A percentile compares a stretch with the other conserved stretches of the same genome.
These are phyloP conservation scores for Lachancea kluyveri DNA, from an alignment of 805 yeast species.

Conservation along the genomic window DNA sequence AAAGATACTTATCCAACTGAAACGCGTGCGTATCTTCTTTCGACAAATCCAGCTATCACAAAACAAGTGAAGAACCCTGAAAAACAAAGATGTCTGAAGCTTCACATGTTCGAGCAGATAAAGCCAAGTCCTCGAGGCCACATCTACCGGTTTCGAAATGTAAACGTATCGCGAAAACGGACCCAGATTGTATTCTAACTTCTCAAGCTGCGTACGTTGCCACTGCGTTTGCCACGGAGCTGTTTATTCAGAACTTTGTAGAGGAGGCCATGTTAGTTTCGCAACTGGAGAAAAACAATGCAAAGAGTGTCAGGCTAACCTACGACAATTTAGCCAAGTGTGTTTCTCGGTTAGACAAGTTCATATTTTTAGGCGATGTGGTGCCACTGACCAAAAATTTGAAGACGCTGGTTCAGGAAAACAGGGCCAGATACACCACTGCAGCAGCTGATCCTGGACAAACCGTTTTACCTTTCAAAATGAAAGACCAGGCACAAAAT, in stretches of 20 bases:
- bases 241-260: slow-evolving; percentile 18
- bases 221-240: slow-evolving; percentile 24
- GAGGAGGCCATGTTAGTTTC: slow-evolving; percentile 18
- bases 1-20: too few relatives aligned
- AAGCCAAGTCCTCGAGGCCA: too few relatives aligned
- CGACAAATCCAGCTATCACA: slow-evolving; percentile 1
- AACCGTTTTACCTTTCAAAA: slow-evolving; percentile 5
- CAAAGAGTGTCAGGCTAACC: slow-evolving; percentile 15
- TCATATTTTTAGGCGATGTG: slow-evolving; percentile 19
- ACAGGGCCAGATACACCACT: slow-evolving; percentile 23
- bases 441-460: slow-evolving; percentile 15
- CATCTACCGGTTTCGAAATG: slow-evolving; percentile 22
- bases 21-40: too few relatives aligned
- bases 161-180: slow-evolving; percentile 24
- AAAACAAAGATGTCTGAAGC: too few relatives aligned
- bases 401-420: slow-evolving; percentile 20
- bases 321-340: slow-evolving; percentile 22
- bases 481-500: slow-evolving; percentile 5
- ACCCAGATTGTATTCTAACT: slow-evolving; percentile 22
- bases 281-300: slow-evolving; percentile 14
- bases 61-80: slow-evolving; percentile 8
- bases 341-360: slow-evolving; percentile 15
- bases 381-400: slow-evolving; percentile 22
- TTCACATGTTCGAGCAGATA: too few relatives aligned
- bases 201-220: slow-evolving; percentile 21